Conservation (phyloP, 2,329 filamentous ascomycete genomes). For the Aspergillus ustus region DNA sequence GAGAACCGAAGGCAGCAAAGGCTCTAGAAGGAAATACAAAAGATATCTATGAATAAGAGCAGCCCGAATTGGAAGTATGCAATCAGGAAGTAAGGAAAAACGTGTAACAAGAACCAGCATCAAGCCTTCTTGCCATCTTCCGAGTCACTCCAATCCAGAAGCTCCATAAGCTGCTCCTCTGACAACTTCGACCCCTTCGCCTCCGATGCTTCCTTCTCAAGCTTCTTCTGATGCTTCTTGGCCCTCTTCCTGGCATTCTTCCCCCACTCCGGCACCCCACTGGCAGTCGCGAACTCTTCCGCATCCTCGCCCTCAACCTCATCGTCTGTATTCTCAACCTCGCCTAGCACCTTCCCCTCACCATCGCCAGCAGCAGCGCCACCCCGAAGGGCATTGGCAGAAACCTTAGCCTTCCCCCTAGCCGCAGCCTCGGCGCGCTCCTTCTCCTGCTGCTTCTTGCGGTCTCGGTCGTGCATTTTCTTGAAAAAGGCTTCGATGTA, state of each 20-base stretch:
- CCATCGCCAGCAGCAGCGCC: constrained; percentile 50
- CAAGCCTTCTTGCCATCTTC: constrained; percentile 33
- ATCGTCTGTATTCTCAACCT: constrained; percentile 47
- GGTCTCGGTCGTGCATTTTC: constrained; percentile 53
- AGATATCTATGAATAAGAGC: not conserved
- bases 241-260: constrained; percentile 72
- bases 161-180: constrained; percentile 76
- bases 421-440: constrained; percentile 59
- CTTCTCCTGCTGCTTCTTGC: constrained; percentile 55
- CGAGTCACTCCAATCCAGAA: constrained; percentile 60
- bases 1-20: too few species aligned
- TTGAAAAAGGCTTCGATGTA: constrained; percentile 72
- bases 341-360: constrained; percentile 51
- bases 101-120: not conserved
- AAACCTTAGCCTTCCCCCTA: constrained; percentile 59
- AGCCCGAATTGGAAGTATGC: not conserved
- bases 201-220: constrained; percentile 67
- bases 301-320: constrained; percentile 46
- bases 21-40: too few species aligned
- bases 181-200: constrained; percentile 63
- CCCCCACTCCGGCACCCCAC: constrained; percentile 64
- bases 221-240: constrained; percentile 67
- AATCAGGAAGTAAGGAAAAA: not conserved
- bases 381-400: constrained; percentile 68
- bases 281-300: constrained; percentile 47